Base-by-base conservation (phyloP, 2,329 filamentous ascomycete genomes). In the Corynespora cassiicola region DNA sequence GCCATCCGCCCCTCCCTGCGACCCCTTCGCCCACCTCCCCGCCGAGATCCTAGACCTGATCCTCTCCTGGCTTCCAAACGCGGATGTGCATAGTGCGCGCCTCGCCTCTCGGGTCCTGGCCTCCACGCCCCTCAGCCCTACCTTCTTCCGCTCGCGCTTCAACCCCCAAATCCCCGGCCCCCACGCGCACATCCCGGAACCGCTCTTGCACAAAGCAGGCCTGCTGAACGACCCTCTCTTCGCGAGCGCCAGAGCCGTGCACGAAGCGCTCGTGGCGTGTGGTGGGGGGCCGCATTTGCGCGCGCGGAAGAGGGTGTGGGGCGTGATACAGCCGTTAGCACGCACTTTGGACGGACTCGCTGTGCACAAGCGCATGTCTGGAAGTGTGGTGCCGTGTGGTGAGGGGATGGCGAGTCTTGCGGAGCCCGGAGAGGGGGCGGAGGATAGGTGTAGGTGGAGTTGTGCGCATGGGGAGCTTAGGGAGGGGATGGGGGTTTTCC, bases 81-180 rank as follows among this genome's bases (percentile, higher is more conserved):
- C 17, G 18, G 35, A 38, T 18, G 35, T 38, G 5, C 17, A 31
- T 7, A 12, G 31, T 23, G 35, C 35, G 5, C 27, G 34, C 5
- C 22, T 31, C 8, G 18, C 35, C 8, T 31, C 25, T 18, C 7
- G 25, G 18, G 20, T 31, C 7, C 26, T 38, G 5, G 35, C 27
- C 5, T 11, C 14, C 8, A 14, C 24, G 6, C 27, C 17, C 4
- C 35, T 38, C 21, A 19, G 26, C 20, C 35, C 30, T n/a, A 15
- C n/a, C 9, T 38, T 38, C 27, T 38, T 26, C 26, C 17, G 35
- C 6, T 31, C 35, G 5, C 35, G 35, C 5, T 38, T 38, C 14
- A n/a, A n/a, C n/a, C n/a, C n/a, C n/a, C n/a, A n/a, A n/a, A n/a
- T n/a, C n/a, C n/a, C n/a, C n/a, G n/a, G n/a, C n/a, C n/a, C n/a